Percentiles rank a stretch among this genome's conserved stretches.
phyloP scores from a whole-genome alignment of 2,329 filamentous ascomycete genomes.

The Aspergillus ibericus region DNA sequence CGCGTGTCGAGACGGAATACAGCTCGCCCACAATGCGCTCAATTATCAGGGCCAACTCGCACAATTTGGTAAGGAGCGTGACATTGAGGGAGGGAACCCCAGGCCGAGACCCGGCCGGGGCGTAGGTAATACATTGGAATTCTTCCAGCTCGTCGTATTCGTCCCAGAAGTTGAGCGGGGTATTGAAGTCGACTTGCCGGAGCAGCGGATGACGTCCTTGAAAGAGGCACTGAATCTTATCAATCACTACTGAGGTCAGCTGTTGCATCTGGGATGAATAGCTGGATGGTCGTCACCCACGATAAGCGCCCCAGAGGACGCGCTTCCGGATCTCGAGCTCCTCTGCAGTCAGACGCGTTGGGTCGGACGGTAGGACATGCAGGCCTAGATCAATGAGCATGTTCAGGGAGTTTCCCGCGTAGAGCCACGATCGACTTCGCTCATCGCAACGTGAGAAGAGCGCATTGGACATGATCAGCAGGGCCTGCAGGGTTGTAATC shows the following conservation, averaged over 20 bases:
- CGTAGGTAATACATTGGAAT: constrained; percentile 25
- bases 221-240: constrained; percentile 58
- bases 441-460: constrained; percentile 54
- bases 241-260: too few relatives aligned
- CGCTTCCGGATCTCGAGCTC: constrained; percentile 31
- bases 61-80: constrained; percentile 38
- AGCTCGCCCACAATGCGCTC: neutral
- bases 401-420: constrained; percentile 52
- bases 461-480: constrained; percentile 54
- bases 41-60: constrained; percentile 46
- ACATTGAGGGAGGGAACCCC: constrained; percentile 36
- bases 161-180: constrained; percentile 44
- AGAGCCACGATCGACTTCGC: constrained; percentile 54
- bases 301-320: constrained; percentile 37
- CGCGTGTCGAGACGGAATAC: neutral
- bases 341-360: constrained; percentile 26
- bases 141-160: constrained; percentile 54
- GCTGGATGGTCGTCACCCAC: neutral
- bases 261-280: too few relatives aligned
- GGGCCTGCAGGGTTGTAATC: constrained; percentile 56
- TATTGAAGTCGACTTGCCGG: constrained; percentile 48
- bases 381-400: constrained; percentile 56
- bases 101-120: constrained; percentile 7
- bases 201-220: constrained; percentile 52
- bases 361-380: constrained; percentile 37